Evolutionary conservation across 345 rosid species (phyloP), one percentile per base, ranked within the genome.

Genomic region (Linum trigynum): DNA sequence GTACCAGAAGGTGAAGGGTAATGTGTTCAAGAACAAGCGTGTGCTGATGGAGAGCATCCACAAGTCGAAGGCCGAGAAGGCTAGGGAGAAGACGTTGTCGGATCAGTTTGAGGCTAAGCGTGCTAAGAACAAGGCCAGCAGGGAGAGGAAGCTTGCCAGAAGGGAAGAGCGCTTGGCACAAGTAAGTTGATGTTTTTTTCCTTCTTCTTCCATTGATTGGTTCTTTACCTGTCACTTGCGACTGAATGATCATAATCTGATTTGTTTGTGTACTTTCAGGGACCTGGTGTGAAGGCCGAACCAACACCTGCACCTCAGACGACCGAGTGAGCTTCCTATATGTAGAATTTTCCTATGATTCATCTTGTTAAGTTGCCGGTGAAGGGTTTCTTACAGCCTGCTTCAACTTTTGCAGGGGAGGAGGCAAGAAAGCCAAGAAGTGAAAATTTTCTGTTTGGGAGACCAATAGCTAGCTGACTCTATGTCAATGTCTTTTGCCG

Each of bases 21-120:
- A 57, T 57, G 61, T 57, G 2, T 60, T 60, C 41, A 60, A 60
- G 63, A 60, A 60, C 63, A 60, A 60, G 40, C 63, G 63, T 37
- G 63, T 60, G 2, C 63, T 60, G 14, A 60, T 60, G 63, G 63
- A 60, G 41, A 60, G 63, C 41, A 60, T 60, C 14, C 63, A 60
- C 63, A 60, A 60, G 63, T 32, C 63, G 16, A 60, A 60, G 43
- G 63, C 63, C 2, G 63, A 60, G 39, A 60, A 60, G 16, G 63
- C 63, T 7, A 38, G 63, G 9, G 63, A 60, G 63, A 60, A 36
- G 63, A 60, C 63, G 5, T 14, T 60, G 43, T 60, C 53, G 7
- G 53, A 48, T 48, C 53, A 48, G 53, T 48, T 48, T 10, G 53
- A 48, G 11, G 53, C 53, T 48, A 48, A 48, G 53, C 62, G 62